A percentile compares a stretch with the other conserved stretches of the same genome.
These are phyloP conservation scores for Golubevia sp. DNA, from an alignment of 1,284 basidiomycete species.

Conservation along the genomic window DNA sequence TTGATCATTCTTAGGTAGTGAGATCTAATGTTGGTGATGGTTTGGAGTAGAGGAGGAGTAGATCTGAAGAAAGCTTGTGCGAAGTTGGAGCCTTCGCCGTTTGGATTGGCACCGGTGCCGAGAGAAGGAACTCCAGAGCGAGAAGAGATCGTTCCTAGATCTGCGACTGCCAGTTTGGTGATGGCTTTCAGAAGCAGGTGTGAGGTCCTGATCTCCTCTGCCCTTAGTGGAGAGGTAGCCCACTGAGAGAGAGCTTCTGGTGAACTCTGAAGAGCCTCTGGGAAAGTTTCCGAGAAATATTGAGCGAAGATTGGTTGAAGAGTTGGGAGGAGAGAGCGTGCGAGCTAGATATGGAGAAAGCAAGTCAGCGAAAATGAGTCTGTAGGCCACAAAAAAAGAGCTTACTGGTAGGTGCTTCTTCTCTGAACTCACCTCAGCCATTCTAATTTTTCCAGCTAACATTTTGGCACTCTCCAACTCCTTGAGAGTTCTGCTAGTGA, in stretches of 20 bases:
- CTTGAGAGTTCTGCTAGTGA: constrained; percentile 44
- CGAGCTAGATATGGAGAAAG: constrained; percentile 8
- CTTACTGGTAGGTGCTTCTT: neutral
- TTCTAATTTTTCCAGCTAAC: constrained; percentile 53
- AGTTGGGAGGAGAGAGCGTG: constrained; percentile 31
- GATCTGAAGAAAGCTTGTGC: constrained; percentile 49
- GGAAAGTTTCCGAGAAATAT: constrained; percentile 45
- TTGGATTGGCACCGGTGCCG: constrained; percentile 7
- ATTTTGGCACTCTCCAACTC: constrained; percentile 49
- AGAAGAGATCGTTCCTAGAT: constrained; percentile 43
- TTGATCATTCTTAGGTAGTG: constrained; percentile 1
- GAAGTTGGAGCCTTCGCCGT: constrained; percentile 28
- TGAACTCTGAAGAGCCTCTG: constrained; percentile 6
- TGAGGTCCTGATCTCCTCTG: constrained; percentile 45
- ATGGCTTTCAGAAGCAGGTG: constrained; percentile 51
- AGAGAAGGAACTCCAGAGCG: constrained; percentile 8
- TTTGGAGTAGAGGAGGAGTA: constrained; percentile 38
- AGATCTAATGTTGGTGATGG: constrained; percentile 11
- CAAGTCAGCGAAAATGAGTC: neutral
- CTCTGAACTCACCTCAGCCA: constrained; percentile 49
- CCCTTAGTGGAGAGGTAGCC: constrained; percentile 26
- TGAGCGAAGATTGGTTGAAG: constrained; percentile 48
- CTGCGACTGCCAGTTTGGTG: constrained; percentile 39
- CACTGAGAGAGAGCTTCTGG: constrained; percentile 22
- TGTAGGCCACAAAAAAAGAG: neutral